Percentiles rank a stretch among this genome's conserved stretches.
Conservation (phyloP, 257 asterid species). For the Solanum lycopersicoides region DNA sequence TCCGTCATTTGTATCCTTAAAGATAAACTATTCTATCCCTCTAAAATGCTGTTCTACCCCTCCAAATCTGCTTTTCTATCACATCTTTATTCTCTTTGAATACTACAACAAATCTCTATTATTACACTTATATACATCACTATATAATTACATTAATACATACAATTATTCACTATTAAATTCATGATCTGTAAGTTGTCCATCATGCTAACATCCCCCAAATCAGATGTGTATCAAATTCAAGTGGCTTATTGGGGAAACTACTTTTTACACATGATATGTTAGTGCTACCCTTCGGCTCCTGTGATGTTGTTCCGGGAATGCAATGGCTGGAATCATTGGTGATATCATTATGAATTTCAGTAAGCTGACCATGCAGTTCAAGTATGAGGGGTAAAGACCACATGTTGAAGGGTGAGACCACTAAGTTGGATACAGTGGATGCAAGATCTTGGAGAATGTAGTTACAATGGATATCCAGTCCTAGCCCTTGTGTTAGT, state of each 20-base stretch:
- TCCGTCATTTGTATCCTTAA: too few relatives aligned
- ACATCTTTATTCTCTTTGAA: background rate
- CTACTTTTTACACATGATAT: background rate
- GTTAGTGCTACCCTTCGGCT: too few relatives aligned
- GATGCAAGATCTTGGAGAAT: too few relatives aligned
- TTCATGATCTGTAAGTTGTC: background rate
- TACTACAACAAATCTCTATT: background rate
- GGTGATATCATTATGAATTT: too few relatives aligned
- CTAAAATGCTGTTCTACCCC: background rate
- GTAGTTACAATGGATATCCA: too few relatives aligned
- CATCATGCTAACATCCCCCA: background rate
- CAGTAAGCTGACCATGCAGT: too few relatives aligned
- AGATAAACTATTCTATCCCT: background rate
- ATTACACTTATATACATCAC: background rate
- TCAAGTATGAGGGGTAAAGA: too few relatives aligned
- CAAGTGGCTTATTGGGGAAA: background rate
- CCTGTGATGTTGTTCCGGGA: too few relatives aligned
- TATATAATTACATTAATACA: background rate
- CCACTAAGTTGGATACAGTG: too few relatives aligned
- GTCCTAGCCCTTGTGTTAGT: too few relatives aligned
- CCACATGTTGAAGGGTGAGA: too few relatives aligned
- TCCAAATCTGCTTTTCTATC: background rate
- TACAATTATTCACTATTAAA: background rate
- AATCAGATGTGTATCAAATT: background rate
- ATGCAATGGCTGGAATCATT: too few relatives aligned